These are phyloP conservation scores for Rhizopus delemar DNA, from an alignment of 371 early-diverging fungal species.

Conservation along the genomic window DNA sequence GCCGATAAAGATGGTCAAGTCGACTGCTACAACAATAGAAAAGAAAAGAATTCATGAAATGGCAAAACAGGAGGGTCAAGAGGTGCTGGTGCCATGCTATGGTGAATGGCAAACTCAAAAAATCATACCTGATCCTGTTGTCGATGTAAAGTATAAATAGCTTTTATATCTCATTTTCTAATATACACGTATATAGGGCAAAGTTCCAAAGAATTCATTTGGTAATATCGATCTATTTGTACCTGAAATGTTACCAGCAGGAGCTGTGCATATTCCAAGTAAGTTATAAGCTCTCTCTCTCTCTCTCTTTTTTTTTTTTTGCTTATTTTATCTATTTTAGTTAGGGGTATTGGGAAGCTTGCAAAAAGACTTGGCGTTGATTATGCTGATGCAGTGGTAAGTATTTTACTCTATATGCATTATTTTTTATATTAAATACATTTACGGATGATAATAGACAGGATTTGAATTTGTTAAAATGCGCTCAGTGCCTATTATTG, in stretches of 20 bases:
- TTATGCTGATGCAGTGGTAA: slow-evolving; percentile 78
- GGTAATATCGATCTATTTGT: slow-evolving; percentile 85
- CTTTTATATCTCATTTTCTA: too few relatives aligned
- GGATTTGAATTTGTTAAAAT: slow-evolving; percentile 78
- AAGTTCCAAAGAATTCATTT: slow-evolving; percentile 76
- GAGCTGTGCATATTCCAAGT: slow-evolving; percentile 77
- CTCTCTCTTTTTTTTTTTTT: background rate
- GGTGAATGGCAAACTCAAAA: slow-evolving; percentile 88
- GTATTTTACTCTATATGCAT: slow-evolving; percentile 1
- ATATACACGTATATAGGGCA: slow-evolving; percentile 52
- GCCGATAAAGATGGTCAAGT: slow-evolving; percentile 70
- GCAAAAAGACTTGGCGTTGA: slow-evolving; percentile 78
- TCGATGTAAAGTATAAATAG: slow-evolving; percentile 50
- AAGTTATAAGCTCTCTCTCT: slow-evolving; percentile 17
- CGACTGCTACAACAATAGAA: slow-evolving; percentile 62
- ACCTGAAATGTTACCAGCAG: slow-evolving; percentile 79
- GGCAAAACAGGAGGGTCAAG: slow-evolving; percentile 43
- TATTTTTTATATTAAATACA: background rate
- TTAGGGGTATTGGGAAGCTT: slow-evolving; percentile 58
- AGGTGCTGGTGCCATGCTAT: slow-evolving; percentile 54
- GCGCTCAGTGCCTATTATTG: slow-evolving; percentile 63
- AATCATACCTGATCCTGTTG: slow-evolving; percentile 64
- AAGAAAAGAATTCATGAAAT: slow-evolving; percentile 56
- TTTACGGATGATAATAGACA: slow-evolving; percentile 32
- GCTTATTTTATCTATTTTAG: slow-evolving; percentile 19